Evolutionary conservation across 2,329 filamentous ascomycete genomes (phyloP).

Genomic region (Tolypocladium tundrense): DNA sequence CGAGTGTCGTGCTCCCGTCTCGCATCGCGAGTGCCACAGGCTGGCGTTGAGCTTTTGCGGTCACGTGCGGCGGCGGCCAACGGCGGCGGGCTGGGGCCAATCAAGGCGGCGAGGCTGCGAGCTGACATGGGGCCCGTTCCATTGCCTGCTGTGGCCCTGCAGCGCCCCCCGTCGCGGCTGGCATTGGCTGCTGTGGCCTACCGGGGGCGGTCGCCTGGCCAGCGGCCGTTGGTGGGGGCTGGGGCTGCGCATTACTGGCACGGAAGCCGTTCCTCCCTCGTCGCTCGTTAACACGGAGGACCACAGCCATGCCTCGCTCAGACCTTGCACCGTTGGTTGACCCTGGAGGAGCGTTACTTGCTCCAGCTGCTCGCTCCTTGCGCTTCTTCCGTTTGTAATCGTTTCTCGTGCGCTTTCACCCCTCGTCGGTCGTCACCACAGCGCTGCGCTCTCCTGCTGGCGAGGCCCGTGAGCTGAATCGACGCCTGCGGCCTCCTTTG

Average conservation of each 20-base stretch:
- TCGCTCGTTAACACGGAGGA: background rate
- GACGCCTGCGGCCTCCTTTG: background rate
- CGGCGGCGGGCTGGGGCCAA: background rate
- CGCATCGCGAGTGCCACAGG: background rate
- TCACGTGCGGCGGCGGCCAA: background rate
- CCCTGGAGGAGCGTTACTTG: background rate
- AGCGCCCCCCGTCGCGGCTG: background rate
- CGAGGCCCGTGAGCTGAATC: background rate
- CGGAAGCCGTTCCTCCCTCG: background rate
- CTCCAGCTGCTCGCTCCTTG: background rate
- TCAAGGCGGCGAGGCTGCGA: background rate
- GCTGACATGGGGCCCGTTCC: background rate
- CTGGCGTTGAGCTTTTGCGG: background rate
- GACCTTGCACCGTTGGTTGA: background rate
- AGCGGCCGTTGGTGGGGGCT: constrained; percentile 11
- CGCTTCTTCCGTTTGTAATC: background rate
- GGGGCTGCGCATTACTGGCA: constrained; percentile 2
- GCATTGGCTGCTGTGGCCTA: background rate
- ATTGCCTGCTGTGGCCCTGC: background rate
- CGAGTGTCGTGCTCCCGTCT: background rate
- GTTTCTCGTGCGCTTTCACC: background rate
- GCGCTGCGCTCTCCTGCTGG: background rate
- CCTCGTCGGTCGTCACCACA: background rate
- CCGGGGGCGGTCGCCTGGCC: constrained; percentile 17
- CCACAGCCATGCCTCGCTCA: background rate